Base-by-base conservation (phyloP, 129 eudicot species). In the Escallonia rubra region DNA sequence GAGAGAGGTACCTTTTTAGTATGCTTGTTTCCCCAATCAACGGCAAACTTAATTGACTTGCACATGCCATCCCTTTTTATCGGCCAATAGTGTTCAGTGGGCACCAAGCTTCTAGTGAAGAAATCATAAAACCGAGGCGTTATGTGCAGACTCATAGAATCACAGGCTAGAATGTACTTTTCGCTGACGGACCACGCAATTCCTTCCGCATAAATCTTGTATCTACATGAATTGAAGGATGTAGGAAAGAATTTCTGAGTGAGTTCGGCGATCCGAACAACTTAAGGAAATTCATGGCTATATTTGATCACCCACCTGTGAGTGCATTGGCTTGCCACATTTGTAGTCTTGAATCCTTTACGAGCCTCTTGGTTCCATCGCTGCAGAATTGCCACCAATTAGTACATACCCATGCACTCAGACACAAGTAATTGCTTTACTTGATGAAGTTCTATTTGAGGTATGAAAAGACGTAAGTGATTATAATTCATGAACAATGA, bases 171-270 rank as follows among this genome's bases (percentile, higher is more conserved):
- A 64, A 92, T 92, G 49, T 92, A 92, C 66, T 92, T 92, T 69
- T 92, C 69, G 48, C 98, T 92, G 39, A 92, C 98, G 0, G 98
- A 92, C 98, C 98, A 92, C 58, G 91, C 79, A 14, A 77, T 72
- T 56, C 98, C 98, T 84, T 92, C 98, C 3, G 76, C 78, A 59
- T 92, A 92, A 11, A 92, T 86, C 80, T 92, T 93, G 75, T 89
- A 93, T 74, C 98, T 93, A 76, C 64, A 49, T 45, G 34, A 57
- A 68, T 49, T 4, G 8, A 23, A 23, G 34, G 34, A 23, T 14
- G 5, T 6, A 6, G 2, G 2, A 65, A 13, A 3, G 1, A n/a
- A 46, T 10, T 10, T 7, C 43, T 38, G 51, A 42, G 13, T 23
- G 34, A 23, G 34, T 23, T 23, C 34, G 34, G 34, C 34, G 34